Conservation (phyloP, 768 basidiomycete species). For the Rhizopogon vulgaris region DNA sequence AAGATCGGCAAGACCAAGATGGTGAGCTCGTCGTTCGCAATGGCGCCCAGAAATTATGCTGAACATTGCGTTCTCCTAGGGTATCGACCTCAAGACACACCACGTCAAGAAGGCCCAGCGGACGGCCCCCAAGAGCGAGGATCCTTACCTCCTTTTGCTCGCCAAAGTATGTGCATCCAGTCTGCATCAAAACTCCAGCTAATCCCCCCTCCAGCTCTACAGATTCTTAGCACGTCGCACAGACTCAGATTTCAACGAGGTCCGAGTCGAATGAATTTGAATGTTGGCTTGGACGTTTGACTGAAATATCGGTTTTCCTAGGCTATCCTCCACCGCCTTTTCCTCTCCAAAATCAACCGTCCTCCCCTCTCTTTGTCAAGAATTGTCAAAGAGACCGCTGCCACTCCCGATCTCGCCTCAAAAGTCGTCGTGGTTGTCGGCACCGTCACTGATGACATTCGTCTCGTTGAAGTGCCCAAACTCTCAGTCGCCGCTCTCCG, state of each 20-base stretch:
- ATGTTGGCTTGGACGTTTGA: slow-evolving; percentile 1
- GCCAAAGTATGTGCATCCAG: slow-evolving; percentile 69
- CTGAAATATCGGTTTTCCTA: slow-evolving; percentile 28
- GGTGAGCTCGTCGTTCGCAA: slow-evolving; percentile 57
- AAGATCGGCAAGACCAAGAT: slow-evolving; percentile 66
- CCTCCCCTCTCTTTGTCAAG: slow-evolving; percentile 93
- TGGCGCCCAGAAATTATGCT: slow-evolving; percentile 17
- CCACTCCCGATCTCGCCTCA: slow-evolving; percentile 56
- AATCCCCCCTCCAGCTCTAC: slow-evolving; percentile 64
- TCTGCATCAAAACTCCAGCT: slow-evolving; percentile 6
- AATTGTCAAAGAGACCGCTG: slow-evolving; percentile 77
- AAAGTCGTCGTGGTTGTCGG: slow-evolving; percentile 89
- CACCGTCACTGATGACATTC: slow-evolving; percentile 93
- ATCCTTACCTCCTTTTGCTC: slow-evolving; percentile 95
- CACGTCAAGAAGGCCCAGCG: slow-evolving; percentile 98
- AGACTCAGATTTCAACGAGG: slow-evolving; percentile 94
- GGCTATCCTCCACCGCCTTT: slow-evolving; percentile 94
- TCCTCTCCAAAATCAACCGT: slow-evolving; percentile 96
- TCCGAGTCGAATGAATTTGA: slow-evolving; percentile 18
- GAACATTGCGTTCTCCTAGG: slow-evolving; percentile 38
- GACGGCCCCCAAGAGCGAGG: slow-evolving; percentile 96
- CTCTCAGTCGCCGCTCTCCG: slow-evolving; percentile 90
- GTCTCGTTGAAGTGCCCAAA: slow-evolving; percentile 81
- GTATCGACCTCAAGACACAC: slow-evolving; percentile 93
- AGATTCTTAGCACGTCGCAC: slow-evolving; percentile 98